Evolutionary conservation across 768 basidiomycete species (phyloP), one percentile per base, ranked within the genome.

Genomic region (Lactifluus piperatus): DNA sequence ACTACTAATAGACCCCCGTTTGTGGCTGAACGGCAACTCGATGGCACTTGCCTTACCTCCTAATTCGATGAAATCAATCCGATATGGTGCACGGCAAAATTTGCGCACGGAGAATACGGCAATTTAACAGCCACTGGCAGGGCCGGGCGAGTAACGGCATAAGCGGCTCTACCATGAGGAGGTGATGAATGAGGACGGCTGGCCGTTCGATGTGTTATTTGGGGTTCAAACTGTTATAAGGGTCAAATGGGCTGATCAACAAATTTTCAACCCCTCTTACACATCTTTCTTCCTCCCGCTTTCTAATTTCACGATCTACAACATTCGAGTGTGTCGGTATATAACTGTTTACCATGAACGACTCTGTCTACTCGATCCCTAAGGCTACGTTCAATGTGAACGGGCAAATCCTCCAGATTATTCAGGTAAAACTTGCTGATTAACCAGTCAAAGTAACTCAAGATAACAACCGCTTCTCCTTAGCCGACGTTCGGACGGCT

Each of bases 401-500:
- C 26, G 54, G 45, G 32, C 54, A 55, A 27, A 46, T 22, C 20
- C 29, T 55, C 29, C 54, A 55, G 16, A 55, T 55, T 20, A 55
- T 55, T 32, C 54, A 55, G 44, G 54, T 44, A 8, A 44, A 24
- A 24, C 20, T 4, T n/a, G n/a, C n/a, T n/a, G n/a, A n/a, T n/a
- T 24, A 4, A 20, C n/a, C 37, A 16, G 22, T 8, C 10, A 41
- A 4, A 18, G 5, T 4, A n/a, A 39, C 4, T 43, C 20, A 20
- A 24, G 5, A n/a, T 54, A 46, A 24, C 32, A 26, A 14, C 29
- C 5, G n/a, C 10, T 18, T 18, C 32, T 41, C 16, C 26, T 14
- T 11, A 55, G 54, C 54, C 54, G 16, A 55, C 45, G 18, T 55
- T 55, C 16, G 54, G 54, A 36, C 44, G 54, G 1, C 54, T 55